These are phyloP conservation scores for Helminthosporium solani DNA, from an alignment of 2,329 filamentous ascomycete species.

Conservation along the genomic window DNA sequence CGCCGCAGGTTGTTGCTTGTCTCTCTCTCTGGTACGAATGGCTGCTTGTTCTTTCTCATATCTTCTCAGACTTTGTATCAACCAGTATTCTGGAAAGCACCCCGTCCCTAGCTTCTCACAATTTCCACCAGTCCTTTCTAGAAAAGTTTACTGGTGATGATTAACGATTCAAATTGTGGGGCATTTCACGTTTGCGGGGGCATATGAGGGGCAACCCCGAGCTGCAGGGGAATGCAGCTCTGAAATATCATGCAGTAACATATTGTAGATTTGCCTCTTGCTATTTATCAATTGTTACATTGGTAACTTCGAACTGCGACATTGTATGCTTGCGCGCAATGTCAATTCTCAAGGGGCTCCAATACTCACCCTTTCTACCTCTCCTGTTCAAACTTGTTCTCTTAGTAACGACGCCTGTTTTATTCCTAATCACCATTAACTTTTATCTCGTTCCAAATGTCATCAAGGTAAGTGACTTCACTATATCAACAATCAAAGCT, in stretches of 20 bases:
- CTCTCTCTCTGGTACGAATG: too few relatives aligned
- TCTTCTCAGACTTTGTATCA: too few relatives aligned
- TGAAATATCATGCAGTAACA: not conserved
- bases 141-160: too few relatives aligned
- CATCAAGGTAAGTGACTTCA: constrained; percentile 20
- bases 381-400: constrained; percentile 16
- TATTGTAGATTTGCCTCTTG: not conserved
- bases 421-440: constrained; percentile 26
- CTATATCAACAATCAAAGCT: not conserved
- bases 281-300: not conserved
- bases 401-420: constrained; percentile 15
- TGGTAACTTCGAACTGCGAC: not conserved
- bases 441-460: constrained; percentile 33
- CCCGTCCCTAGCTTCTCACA: too few relatives aligned
- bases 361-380: constrained; percentile 1
- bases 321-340: constrained; percentile 5
- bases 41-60: too few relatives aligned
- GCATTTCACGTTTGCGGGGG: constrained; percentile 7
- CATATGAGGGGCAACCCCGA: constrained; percentile 1
- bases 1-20: too few relatives aligned
- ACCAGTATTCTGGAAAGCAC: too few relatives aligned
- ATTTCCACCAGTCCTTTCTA: too few relatives aligned
- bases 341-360: constrained; percentile 11
- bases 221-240: not conserved
- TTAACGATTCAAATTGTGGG: constrained; percentile 1